Conservation (phyloP, 768 basidiomycete species). For the Omphalotus guepiniiformis region DNA sequence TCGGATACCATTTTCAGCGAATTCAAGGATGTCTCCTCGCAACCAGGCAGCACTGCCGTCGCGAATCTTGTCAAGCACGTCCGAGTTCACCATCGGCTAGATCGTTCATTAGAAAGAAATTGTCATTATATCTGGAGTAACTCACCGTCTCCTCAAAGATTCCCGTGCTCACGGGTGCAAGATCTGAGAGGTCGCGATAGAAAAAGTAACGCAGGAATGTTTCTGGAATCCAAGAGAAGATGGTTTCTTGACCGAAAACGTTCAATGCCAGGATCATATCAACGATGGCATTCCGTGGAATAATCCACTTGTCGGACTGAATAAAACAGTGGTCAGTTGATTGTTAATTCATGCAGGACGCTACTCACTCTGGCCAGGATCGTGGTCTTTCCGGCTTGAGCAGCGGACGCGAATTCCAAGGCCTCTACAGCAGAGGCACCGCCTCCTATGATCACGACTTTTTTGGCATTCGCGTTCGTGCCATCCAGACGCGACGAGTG, state of each 20-base stretch:
- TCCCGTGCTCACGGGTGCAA: constrained; percentile 35
- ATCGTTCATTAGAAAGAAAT: neutral
- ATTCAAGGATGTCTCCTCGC: constrained; percentile 39
- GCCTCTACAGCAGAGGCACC: constrained; percentile 47
- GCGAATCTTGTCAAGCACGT: constrained; percentile 42
- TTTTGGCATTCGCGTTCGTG: constrained; percentile 18
- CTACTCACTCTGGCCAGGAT: constrained; percentile 3
- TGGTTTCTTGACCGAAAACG: constrained; percentile 51
- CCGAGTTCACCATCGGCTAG: constrained; percentile 50
- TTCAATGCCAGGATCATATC: constrained; percentile 45
- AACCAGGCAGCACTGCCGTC: constrained; percentile 39
- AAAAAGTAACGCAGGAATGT: constrained; percentile 37
- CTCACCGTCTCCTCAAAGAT: constrained; percentile 49
- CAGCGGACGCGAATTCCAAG: constrained; percentile 13
- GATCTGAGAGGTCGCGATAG: constrained; percentile 40
- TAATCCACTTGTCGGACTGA: constrained; percentile 37
- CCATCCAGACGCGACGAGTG: constrained; percentile 47
- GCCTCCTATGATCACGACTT: constrained; percentile 19
- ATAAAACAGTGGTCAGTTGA: neutral
- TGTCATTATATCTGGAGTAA: constrained; percentile 13
- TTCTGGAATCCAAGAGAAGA: constrained; percentile 47
- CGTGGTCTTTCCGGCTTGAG: constrained; percentile 2
- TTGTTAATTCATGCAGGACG: neutral
- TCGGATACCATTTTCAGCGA: constrained; percentile 31
- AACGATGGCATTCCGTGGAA: constrained; percentile 41